phyloP scores from a whole-genome alignment of 1,284 basidiomycete species.

The Ceratobasidium theobromae region DNA sequence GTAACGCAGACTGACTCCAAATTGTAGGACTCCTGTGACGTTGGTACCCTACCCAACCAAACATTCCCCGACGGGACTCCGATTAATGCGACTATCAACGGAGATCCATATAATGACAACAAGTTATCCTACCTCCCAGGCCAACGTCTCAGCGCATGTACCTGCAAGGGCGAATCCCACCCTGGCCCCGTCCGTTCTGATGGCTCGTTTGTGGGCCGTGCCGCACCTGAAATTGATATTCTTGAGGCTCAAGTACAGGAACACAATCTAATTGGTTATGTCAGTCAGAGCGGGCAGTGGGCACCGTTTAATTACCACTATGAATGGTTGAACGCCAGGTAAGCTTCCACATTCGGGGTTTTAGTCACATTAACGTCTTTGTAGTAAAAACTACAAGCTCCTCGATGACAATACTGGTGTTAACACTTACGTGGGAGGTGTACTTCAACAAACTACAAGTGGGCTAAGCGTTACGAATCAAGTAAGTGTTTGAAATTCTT shows the following conservation, averaged over 20 bases:
- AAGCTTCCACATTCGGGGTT: constrained; percentile 38
- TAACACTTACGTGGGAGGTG: constrained; percentile 44
- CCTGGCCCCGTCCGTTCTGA: constrained; percentile 50
- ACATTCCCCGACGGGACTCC: constrained; percentile 37
- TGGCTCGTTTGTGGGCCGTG: constrained; percentile 48
- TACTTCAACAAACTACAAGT: constrained; percentile 42
- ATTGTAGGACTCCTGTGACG: constrained; percentile 44
- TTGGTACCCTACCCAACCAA: constrained; percentile 50
- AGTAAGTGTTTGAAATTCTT: not conserved
- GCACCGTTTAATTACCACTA: constrained; percentile 36
- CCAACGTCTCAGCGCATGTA: constrained; percentile 52
- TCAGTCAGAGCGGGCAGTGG: constrained; percentile 36
- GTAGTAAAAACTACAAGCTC: not conserved
- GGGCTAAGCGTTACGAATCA: constrained; percentile 34
- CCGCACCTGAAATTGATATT: constrained; percentile 53
- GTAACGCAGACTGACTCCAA: not conserved
- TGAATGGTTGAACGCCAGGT: constrained; percentile 26
- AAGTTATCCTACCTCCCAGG: constrained; percentile 59
- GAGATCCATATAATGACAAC: constrained; percentile 44
- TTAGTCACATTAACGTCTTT: not conserved
- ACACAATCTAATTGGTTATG: constrained; percentile 13
- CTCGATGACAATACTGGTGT: constrained; percentile 39
- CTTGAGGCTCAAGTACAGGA: constrained; percentile 46
- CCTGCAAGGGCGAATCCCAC: constrained; percentile 49
- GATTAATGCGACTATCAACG: constrained; percentile 39